These are phyloP conservation scores for Leccinum obscurum DNA, from an alignment of 768 basidiomycete species.

Conservation along the genomic window DNA sequence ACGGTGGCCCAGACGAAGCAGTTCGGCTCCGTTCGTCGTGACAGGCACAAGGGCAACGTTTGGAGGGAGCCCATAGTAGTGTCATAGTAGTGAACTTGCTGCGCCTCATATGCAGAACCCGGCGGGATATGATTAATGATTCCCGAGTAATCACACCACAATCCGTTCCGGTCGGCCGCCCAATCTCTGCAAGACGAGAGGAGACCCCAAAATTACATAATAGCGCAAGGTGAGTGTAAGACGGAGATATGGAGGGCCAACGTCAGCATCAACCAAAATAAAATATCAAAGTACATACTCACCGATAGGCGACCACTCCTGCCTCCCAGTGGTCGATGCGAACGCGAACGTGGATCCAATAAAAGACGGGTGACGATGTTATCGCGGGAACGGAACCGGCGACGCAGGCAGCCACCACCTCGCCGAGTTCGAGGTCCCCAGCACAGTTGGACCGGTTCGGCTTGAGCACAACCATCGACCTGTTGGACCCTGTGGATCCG, in stretches of 20 bases:
- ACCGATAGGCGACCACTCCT: slow-evolving; percentile 61
- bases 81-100: no score
- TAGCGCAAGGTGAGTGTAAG: background rate
- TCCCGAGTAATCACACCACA: background rate
- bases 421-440: slow-evolving; percentile 24
- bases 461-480: slow-evolving; percentile 12
- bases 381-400: no score
- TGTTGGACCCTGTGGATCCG: background rate
- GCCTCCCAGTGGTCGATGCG: background rate
- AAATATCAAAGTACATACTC: slow-evolving; percentile 23
- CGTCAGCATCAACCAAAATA: background rate
- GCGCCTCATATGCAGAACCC: no score
- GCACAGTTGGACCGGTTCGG: slow-evolving; percentile 27
- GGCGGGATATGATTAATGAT: no score
- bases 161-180: background rate
- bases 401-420: slow-evolving; percentile 27
- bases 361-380: background rate
- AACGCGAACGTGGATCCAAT: background rate
- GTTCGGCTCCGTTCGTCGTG: no score
- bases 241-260: background rate
- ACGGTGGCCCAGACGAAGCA: no score
- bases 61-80: no score
- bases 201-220: background rate
- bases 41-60: no score
- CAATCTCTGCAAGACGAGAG: slow-evolving; percentile 12